Percentiles rank a stretch among this genome's conserved stretches.
phyloP scores from a whole-genome alignment of 1,284 basidiomycete species.

The Chondrostereum purpureum region DNA sequence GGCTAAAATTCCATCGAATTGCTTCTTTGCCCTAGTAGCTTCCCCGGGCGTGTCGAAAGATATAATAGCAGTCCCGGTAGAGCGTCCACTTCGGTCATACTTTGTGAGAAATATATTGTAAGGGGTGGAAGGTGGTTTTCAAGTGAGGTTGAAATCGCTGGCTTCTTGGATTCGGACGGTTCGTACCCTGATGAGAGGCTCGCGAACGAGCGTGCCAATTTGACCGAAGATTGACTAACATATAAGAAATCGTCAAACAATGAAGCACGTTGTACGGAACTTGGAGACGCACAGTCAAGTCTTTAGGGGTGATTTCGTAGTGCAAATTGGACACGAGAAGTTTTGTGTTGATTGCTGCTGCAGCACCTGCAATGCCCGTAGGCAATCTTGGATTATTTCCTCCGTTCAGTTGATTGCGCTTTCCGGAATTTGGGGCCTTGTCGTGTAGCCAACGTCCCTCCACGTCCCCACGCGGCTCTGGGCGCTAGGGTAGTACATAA shows the following conservation, averaged over 20 bases:
- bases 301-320: constrained; percentile 87
- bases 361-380: constrained; percentile 20
- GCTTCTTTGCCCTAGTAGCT: constrained; percentile 79
- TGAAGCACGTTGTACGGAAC: constrained; percentile 1
- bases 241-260: constrained; percentile 9
- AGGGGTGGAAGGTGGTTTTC: constrained; percentile 29
- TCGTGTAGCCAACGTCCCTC: constrained; percentile 70
- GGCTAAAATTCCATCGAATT: constrained; percentile 84
- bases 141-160: constrained; percentile 16
- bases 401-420: constrained; percentile 26
- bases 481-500: constrained; percentile 29
- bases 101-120: constrained; percentile 46
- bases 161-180: constrained; percentile 43
- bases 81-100: constrained; percentile 96
- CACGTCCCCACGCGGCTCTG: constrained; percentile 34
- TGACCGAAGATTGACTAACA: constrained; percentile 83
- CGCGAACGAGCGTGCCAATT: constrained; percentile 86
- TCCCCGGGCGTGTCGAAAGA: constrained; percentile 77
- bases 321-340: constrained; percentile 86
- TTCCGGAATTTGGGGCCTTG: constrained; percentile 56
- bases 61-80: constrained; percentile 78
- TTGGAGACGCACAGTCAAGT: constrained; percentile 67
- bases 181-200: constrained; percentile 93
- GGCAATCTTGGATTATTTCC: constrained; percentile 17
- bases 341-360: constrained; percentile 41